phyloP scores from a whole-genome alignment of 208 protist species.

The Leishmania tropica region DNA sequence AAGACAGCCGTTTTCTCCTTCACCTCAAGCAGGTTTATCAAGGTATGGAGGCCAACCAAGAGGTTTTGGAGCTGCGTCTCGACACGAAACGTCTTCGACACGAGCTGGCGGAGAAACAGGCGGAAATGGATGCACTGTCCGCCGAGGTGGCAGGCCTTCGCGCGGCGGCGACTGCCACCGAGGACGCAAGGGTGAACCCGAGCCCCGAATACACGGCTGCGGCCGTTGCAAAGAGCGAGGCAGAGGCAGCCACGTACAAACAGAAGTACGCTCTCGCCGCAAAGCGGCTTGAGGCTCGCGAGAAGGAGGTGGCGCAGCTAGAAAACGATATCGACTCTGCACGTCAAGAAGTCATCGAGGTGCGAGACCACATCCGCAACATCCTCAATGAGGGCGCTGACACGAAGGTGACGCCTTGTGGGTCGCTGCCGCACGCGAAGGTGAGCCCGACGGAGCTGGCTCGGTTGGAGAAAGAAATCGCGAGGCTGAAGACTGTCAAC shows the following conservation, averaged over 20 bases:
- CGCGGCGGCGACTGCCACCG: slow-evolving; percentile 8
- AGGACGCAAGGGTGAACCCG: not conserved
- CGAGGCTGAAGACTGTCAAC: slow-evolving; percentile 88
- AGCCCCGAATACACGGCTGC: slow-evolving; percentile 28
- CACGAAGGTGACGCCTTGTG: not conserved
- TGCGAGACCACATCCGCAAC: slow-evolving; percentile 52
- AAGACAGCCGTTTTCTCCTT: slow-evolving; percentile 74
- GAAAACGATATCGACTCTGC: slow-evolving; percentile 70
- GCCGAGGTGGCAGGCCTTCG: slow-evolving; percentile 34
- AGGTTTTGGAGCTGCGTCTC: slow-evolving; percentile 50
- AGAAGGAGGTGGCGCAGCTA: slow-evolving; percentile 67
- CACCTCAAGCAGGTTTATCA: slow-evolving; percentile 72
- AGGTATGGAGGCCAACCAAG: slow-evolving; percentile 54
- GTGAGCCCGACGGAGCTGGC: slow-evolving; percentile 25
- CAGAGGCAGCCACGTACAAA: slow-evolving; percentile 72
- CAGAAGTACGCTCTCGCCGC: slow-evolving; percentile 74
- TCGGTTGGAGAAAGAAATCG: slow-evolving; percentile 68
- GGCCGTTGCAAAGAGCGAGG: slow-evolving; percentile 52
- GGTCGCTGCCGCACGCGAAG: slow-evolving; percentile 6
- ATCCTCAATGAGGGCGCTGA: slow-evolving; percentile 23
- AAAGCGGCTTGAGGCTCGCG: slow-evolving; percentile 70
- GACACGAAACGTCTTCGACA: slow-evolving; percentile 29
- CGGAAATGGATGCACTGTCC: slow-evolving; percentile 46
- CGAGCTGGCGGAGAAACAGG: slow-evolving; percentile 43
- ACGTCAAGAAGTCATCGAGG: slow-evolving; percentile 53